Evolutionary conservation across 2,329 filamentous ascomycete species (phyloP), one percentile per base, ranked within the genome.

Genomic region (Dactylellina leptospora): DNA sequence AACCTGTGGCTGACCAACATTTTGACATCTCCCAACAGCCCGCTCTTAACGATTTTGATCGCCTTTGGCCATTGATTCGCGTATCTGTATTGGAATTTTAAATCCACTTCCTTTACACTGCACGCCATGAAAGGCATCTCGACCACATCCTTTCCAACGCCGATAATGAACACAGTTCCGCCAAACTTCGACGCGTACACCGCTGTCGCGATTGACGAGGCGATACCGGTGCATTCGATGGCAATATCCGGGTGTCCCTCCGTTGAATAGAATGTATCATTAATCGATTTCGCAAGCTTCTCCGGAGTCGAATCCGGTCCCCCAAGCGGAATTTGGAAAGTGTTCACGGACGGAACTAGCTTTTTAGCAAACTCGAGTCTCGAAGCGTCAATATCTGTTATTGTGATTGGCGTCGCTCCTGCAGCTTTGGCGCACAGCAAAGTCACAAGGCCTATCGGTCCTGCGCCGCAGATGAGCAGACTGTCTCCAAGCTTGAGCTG

Each of bases 91-190:
- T 97, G 93, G 81, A 97, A 95, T 82, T 96, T 91, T 72, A 97
- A 84, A 81, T 97, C 93, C 76, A 97, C 90, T 82, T 97, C 95
- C 74, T 91, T 86, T 4, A 93, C 93, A 77, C 90, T 93, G 66
- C 93, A 85, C 55, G 92, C 84, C 93, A 97, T 97, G 81, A 97
- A 97, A 25, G 93, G 93, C 74, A 97, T 90, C 81, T 87, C 92
- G 83, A 97, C 95, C 83, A 97, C 91, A 80, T 95, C 93, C 84
- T 90, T 93, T 75, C 93, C 95, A 1, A 97, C 93, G 40, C 93
- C 93, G 75, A 97, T 96, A 74, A 97, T 90, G 79, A 97, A 97
- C 59, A 97, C 93, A 82, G 96, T 96, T 77, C 95, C 93, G 75
- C 93, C 95, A 78, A 97, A 97, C 82, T 93, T 96, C 79, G 90